phyloP scores from a whole-genome alignment of 495 filamentous ascomycete genomes.

The Hypoxylon intermedium region DNA sequence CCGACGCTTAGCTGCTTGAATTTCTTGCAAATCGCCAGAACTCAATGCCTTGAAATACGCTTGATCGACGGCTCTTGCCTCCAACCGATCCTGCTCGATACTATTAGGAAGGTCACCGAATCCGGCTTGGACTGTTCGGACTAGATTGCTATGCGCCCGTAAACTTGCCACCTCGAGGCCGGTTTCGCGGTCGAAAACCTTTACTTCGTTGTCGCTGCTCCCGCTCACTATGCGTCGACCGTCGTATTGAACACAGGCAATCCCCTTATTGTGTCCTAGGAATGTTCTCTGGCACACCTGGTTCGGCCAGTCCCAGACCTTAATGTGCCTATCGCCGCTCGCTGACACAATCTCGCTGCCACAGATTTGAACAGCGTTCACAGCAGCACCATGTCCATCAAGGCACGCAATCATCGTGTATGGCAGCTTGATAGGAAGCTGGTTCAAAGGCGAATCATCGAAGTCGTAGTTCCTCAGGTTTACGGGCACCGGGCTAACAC shows the following conservation, averaged over 20 bases:
- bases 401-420: constrained; percentile 82
- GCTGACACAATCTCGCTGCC: constrained; percentile 89
- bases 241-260: constrained; percentile 97
- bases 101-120: constrained; percentile 89
- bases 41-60: constrained; percentile 74
- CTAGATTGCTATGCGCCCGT: constrained; percentile 78
- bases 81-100: constrained; percentile 70
- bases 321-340: constrained; percentile 89
- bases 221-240: constrained; percentile 95
- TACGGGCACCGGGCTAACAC: constrained; percentile 60
- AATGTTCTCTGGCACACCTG: constrained; percentile 78
- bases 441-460: constrained; percentile 53
- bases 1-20: constrained; percentile 53
- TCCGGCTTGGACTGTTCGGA: constrained; percentile 91
- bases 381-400: constrained; percentile 84
- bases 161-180: constrained; percentile 89
- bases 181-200: constrained; percentile 86
- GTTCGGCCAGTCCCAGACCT: constrained; percentile 88
- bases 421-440: constrained; percentile 58
- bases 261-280: constrained; percentile 89
- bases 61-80: constrained; percentile 74
- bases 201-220: constrained; percentile 92
- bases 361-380: constrained; percentile 94
- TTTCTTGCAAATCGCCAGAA: constrained; percentile 59
- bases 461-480: constrained; percentile 57